Base-by-base conservation (phyloP, 129 eudicot genomes). In the Flaveria robusta region DNA sequence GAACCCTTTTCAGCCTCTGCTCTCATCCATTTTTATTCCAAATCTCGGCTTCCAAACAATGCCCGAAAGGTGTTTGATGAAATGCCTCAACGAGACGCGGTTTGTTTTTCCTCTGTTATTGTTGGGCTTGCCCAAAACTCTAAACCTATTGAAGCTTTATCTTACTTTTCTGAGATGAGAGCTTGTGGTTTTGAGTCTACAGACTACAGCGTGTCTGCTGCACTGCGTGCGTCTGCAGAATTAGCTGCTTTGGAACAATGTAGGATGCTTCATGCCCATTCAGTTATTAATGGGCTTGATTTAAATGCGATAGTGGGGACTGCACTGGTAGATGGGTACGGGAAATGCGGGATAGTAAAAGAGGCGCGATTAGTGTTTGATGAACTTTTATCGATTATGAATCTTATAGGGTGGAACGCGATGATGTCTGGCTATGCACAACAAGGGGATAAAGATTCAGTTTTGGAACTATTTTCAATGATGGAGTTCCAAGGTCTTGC, bases 361-460 rank as follows among this genome's bases (percentile, higher is more conserved):
- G 91, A 86, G 18, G 98, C 96, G 0, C 81, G 92, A 19, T 70
- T 81, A 27, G 79, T 93, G 52, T 93, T 93, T 68, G 77, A 88
- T 79, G 86, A 78, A 69, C 60, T 87, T 11, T 23, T 49, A 37
- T 67, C 55, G 7, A 54, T 37, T 19, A 50, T 86, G 87, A 90
- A 85, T 88, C 51, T 85, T 29, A 71, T 89, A 5, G 93, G 87
- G 34, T 93, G 96, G 92, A 93, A 93, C 46, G 95, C 96, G 0
- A 77, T 93, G 89, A 85, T 90, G 92, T 86, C 96, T 1, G 81
- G 84, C 54, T 88, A 90, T 80, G 96, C 98, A 45, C 98, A 86
- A 63, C 96, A 86, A 62, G 98, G 96, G 62, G 87, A 86, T 74
- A 72, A 75, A 1, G 84, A 80, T 65, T 65, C 85, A 0, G 91